Evolutionary conservation across 202 grass and related monocot genomes (phyloP).

Genomic region (Panicum virgatum): DNA sequence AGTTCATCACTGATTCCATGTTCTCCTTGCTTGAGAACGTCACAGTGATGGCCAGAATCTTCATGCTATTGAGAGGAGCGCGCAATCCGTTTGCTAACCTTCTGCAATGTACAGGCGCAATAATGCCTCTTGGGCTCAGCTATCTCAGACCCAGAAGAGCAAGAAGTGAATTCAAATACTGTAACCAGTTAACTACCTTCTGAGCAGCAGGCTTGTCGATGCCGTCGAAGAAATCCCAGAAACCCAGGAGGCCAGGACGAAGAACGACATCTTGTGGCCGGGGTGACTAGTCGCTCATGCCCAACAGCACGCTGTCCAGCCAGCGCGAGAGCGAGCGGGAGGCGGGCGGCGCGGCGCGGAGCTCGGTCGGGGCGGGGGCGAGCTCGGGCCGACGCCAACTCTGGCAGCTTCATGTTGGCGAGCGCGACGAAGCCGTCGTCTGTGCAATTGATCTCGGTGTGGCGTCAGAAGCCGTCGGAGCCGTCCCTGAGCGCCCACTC

Average conservation of each 20-base stretch:
- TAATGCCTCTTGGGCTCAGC: background rate
- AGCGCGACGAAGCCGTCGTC: conserved; percentile 49
- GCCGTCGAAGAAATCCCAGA: background rate
- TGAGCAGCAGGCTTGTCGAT: background rate
- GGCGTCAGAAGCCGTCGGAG: conserved; percentile 51
- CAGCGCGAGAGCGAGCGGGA: too few species aligned
- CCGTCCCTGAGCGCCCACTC: conserved; percentile 56
- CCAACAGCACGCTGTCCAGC: too few species aligned
- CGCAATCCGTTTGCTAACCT: conserved; percentile 19
- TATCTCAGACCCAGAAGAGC: background rate
- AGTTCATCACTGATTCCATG: conserved; percentile 16
- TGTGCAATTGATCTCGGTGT: conserved; percentile 51
- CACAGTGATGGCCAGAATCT: conserved; percentile 25
- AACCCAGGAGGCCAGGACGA: too few species aligned
- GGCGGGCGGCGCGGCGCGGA: too few species aligned
- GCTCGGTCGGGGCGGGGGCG: too few species aligned
- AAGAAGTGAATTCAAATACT: background rate
- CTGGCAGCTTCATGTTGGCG: conserved; percentile 59
- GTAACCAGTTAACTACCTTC: conserved; percentile 16
- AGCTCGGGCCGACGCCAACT: too few species aligned
- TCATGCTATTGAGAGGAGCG: conserved; percentile 22
- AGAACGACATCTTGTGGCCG: too few species aligned
- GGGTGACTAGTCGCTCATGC: too few species aligned
- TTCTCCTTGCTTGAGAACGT: conserved; percentile 29
- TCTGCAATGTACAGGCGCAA: conserved; percentile 20